A percentile compares a stretch with the other conserved stretches of the same genome.
Evolutionary conservation across 805 yeast species (phyloP).

Genomic region (Tetrapisispora taiwanensis): DNA sequence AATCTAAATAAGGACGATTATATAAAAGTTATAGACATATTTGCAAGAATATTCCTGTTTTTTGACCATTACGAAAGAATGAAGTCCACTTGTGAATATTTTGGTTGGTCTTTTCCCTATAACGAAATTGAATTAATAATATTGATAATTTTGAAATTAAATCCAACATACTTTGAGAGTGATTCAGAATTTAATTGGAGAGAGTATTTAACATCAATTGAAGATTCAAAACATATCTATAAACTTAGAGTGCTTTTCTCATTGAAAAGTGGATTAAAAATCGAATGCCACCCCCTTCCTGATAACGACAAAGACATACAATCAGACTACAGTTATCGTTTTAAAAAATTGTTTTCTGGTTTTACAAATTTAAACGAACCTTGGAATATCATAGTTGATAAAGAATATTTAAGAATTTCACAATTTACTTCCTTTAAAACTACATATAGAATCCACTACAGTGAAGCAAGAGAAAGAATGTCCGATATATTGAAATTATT

Average conservation of each 20-base stretch:
- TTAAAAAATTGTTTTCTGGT: constrained; percentile 20
- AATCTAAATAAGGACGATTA: no score
- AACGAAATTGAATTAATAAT: constrained; percentile 34
- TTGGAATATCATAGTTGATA: constrained; percentile 60
- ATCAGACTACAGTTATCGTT: constrained; percentile 13
- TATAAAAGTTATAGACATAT: no score
- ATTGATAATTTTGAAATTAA: background rate
- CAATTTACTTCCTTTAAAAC: constrained; percentile 87
- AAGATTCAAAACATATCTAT: constrained; percentile 23
- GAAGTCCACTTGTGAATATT: constrained; percentile 42
- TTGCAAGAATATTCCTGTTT: constrained; percentile 40
- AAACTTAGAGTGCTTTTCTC: constrained; percentile 40
- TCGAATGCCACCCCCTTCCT: constrained; percentile 30
- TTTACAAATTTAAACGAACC: constrained; percentile 19
- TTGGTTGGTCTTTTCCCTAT: constrained; percentile 39
- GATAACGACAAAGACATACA: constrained; percentile 10
- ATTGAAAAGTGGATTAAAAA: constrained; percentile 29
- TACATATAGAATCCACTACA: constrained; percentile 57
- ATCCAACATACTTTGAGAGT: background rate
- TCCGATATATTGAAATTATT: constrained; percentile 16
- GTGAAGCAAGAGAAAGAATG: constrained; percentile 45
- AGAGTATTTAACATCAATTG: constrained; percentile 15
- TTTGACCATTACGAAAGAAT: constrained; percentile 57
- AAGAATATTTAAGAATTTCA: constrained; percentile 42
- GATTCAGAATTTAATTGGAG: background rate